Percentiles rank a stretch among this genome's conserved stretches.
Conservation (phyloP, 2,329 filamentous ascomycete genomes). For the Laburnicola sp. region DNA sequence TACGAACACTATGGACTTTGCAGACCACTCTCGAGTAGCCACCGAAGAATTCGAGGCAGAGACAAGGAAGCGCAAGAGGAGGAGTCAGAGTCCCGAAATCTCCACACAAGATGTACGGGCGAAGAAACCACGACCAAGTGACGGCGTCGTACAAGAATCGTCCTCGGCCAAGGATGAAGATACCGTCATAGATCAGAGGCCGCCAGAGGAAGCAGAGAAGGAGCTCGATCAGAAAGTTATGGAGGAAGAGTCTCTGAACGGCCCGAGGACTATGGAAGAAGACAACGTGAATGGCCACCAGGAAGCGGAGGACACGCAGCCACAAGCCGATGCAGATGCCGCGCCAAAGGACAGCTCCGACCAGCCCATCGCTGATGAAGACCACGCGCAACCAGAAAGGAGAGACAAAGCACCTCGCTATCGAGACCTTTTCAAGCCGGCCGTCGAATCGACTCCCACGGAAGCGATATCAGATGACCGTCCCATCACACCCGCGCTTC, state of each 20-base stretch:
- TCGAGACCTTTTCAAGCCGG: conserved; percentile 37
- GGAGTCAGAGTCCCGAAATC: conserved; percentile 45
- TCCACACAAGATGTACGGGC: conserved; percentile 41
- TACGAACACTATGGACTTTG: conserved; percentile 20
- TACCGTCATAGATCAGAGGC: conserved; percentile 34
- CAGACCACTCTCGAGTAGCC: conserved; percentile 39
- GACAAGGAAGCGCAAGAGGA: conserved; percentile 47
- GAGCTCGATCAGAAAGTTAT: conserved; percentile 8
- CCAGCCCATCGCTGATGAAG: neutral
- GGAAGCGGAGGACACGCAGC: neutral
- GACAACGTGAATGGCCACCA: neutral
- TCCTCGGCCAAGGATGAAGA: conserved; percentile 34
- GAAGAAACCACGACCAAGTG: conserved; percentile 49
- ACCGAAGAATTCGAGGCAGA: conserved; percentile 46
- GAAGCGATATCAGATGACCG: conserved; percentile 35
- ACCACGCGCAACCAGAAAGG: conserved; percentile 17
- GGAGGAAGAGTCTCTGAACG: neutral
- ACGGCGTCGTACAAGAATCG: conserved; percentile 36
- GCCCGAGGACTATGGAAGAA: conserved; percentile 2
- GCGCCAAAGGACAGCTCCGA: conserved; percentile 10
- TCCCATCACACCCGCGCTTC: conserved; percentile 43
- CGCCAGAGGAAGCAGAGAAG: conserved; percentile 24
- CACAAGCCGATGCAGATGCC: conserved; percentile 1
- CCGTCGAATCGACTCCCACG: conserved; percentile 10
- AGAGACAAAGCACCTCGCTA: conserved; percentile 41